These are phyloP conservation scores for Dactylonectria estremocensis DNA, from an alignment of 2,329 filamentous ascomycete species.

Conservation along the genomic window DNA sequence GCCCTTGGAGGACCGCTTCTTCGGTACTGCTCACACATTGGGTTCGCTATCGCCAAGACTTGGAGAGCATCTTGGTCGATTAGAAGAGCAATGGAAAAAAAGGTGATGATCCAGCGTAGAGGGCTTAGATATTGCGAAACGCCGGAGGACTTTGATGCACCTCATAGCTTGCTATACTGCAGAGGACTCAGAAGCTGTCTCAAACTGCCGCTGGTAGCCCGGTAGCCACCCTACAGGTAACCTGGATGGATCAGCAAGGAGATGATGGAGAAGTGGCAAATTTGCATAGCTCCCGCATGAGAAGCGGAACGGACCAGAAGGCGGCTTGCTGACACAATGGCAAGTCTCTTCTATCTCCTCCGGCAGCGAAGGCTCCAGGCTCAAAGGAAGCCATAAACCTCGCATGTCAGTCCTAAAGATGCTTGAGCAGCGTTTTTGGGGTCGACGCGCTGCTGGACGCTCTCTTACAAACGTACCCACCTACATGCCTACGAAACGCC, in stretches of 20 bases:
- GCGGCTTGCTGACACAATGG: too few relatives aligned
- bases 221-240: too few relatives aligned
- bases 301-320: not conserved
- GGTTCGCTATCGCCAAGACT: not conserved
- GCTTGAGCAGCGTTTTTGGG: not conserved
- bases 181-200: not conserved
- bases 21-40: not conserved
- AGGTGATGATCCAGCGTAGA: not conserved
- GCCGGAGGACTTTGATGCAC: not conserved
- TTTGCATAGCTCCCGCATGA: not conserved
- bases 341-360: not conserved
- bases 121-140: not conserved
- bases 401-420: not conserved
- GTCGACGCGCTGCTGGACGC: not conserved
- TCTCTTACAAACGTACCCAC: not conserved
- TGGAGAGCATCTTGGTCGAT: not conserved
- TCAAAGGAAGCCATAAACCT: too few relatives aligned
- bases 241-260: not conserved
- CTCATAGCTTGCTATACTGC: not conserved
- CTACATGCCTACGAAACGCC: conserved; percentile 2
- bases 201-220: not conserved
- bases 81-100: not conserved
- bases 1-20: not conserved
- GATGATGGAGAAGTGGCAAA: not conserved
- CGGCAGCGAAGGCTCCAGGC: too few relatives aligned